Evolutionary conservation across 192 early-diverging fungal species (phyloP).

Genomic region (Coemansia sp.): DNA sequence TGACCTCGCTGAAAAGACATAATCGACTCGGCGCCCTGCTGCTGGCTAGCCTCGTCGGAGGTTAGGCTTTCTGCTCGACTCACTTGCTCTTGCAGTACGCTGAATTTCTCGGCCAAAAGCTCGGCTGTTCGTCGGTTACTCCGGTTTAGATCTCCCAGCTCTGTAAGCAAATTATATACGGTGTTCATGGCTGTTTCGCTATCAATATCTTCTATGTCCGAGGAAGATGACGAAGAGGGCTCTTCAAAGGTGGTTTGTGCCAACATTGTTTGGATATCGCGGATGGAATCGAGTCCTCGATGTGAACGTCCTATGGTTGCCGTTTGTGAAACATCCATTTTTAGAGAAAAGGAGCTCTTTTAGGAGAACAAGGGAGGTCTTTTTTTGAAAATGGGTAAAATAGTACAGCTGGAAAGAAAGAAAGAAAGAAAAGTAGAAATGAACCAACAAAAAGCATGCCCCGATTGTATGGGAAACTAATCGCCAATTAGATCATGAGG

Average conservation of each 20-base stretch:
- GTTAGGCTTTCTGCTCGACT: conserved; percentile 14
- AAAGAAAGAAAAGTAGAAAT: background rate
- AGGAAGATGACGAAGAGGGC: conserved; percentile 8
- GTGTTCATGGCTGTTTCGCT: conserved; percentile 48
- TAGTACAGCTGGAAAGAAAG: background rate
- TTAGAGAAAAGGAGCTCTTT: background rate
- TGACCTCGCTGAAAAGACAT: background rate
- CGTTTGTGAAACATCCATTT: conserved; percentile 37
- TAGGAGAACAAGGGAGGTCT: no score
- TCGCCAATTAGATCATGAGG: no score
- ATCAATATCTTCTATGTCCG: conserved; percentile 46
- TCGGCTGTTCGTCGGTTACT: conserved; percentile 44
- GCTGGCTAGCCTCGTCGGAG: background rate
- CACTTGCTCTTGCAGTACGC: conserved; percentile 32
- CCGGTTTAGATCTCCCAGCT: conserved; percentile 47
- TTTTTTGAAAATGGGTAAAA: no score
- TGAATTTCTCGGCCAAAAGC: conserved; percentile 35
- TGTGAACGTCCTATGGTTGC: conserved; percentile 51
- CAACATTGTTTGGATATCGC: conserved; percentile 24
- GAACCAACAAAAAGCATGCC: background rate
- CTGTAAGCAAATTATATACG: conserved; percentile 44
- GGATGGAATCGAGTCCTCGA: conserved; percentile 32
- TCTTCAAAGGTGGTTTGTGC: conserved; percentile 9
- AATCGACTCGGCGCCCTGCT: background rate
- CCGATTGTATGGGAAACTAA: no score